Evolutionary conservation across 495 filamentous ascomycete genomes (phyloP).

Genomic region (Daldinia concentrica): DNA sequence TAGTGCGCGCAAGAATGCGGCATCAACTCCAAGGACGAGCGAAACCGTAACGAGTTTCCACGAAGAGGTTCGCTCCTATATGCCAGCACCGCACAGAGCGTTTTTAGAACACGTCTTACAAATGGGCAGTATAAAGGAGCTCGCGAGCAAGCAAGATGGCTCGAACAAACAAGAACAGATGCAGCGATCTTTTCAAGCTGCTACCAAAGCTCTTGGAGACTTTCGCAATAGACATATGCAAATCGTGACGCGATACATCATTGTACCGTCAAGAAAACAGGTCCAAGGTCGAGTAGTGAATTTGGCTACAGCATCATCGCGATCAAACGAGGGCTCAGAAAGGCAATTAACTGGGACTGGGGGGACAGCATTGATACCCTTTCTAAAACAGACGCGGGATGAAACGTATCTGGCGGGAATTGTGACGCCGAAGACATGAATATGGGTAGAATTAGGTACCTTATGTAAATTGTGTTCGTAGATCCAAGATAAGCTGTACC

Average conservation of each 20-base stretch:
- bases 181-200: constrained; percentile 77
- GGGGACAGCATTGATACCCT: constrained; percentile 89
- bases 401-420: constrained; percentile 86
- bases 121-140: constrained; percentile 77
- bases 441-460: not conserved
- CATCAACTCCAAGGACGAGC: constrained; percentile 63
- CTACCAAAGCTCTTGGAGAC: constrained; percentile 78
- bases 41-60: constrained; percentile 89
- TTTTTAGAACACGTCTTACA: constrained; percentile 80
- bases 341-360: constrained; percentile 84
- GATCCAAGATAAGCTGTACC: not conserved
- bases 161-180: constrained; percentile 64
- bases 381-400: constrained; percentile 92
- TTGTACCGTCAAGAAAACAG: constrained; percentile 66
- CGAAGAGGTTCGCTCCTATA: constrained; percentile 89
- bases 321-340: constrained; percentile 34
- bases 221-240: constrained; percentile 91
- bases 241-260: constrained; percentile 93
- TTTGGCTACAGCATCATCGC: constrained; percentile 66
- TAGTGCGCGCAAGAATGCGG: constrained; percentile 66
- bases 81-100: constrained; percentile 84
- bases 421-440: not conserved
- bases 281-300: constrained; percentile 57
- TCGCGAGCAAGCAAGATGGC: constrained; percentile 62
- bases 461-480: not conserved